Evolutionary conservation across 345 rosid species (phyloP), one percentile per base, ranked within the genome.

Genomic region (Microcos paniculata): DNA sequence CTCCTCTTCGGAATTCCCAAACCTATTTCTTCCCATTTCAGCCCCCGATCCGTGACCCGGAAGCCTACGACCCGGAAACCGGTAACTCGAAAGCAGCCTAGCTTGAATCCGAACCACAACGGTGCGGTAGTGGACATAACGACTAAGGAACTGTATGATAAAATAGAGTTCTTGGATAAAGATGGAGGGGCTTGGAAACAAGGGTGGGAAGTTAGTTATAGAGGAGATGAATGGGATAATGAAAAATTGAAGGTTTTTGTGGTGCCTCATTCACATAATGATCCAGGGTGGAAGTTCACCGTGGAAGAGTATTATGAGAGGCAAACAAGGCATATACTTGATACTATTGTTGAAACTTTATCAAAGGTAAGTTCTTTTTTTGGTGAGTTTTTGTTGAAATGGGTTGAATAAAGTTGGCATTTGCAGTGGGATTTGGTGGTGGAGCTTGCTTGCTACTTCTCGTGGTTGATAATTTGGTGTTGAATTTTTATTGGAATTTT

Each of bases 161-260:
- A 81, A 90, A 96, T 96, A 74, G 87, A 94, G 87, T 96, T 96
- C 78, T 68, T 77, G 85, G 97, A 96, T 66, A 76, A 51, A 18
- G 91, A 87, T 78, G 99, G 99, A 23, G 99, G 99, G 59, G 84
- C 99, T 6, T 96, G 99, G 99, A 96, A 84, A 82, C 99, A 96
- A 80, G 99, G 99, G 6, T 96, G 99, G 99, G 67, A 77, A 59
- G 98, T 96, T 33, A 79, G 67, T 26, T 93, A 96, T 66, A 84
- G 76, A 78, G 97, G 97, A 33, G 77, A 88, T 31, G 99, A 96
- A 77, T 96, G 99, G 99, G 91, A 94, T 78, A 70, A 55, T 42
- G 97, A 94, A 90, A 90, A 85, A 77, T 79, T 94, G 80, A 96
- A 96, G 88, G 80, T 94, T 51, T 81, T 96, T 82, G 97, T 96